These are phyloP conservation scores for Calonectria hawksworthii DNA, from an alignment of 2,329 filamentous ascomycete genomes.

Conservation along the genomic window DNA sequence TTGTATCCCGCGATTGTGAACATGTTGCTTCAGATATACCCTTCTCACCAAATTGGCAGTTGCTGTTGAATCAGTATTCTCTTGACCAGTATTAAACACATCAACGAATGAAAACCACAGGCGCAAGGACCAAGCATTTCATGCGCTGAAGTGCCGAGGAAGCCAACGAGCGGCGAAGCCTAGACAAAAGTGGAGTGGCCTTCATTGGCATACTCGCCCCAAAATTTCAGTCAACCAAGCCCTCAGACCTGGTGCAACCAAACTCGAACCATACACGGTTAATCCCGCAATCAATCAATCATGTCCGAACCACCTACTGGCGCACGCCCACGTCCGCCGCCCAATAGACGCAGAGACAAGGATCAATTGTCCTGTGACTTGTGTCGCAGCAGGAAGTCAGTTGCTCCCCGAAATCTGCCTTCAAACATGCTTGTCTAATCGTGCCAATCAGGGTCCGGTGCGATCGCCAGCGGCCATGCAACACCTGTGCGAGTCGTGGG, in stretches of 20 bases:
- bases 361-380: neutral
- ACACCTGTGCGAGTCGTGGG: neutral
- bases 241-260: neutral
- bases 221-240: neutral
- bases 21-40: neutral
- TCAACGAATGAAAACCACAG: neutral
- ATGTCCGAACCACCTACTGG: neutral
- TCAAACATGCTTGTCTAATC: neutral
- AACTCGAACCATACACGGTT: neutral
- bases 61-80: neutral
- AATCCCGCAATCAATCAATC: conserved; percentile 5
- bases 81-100: neutral
- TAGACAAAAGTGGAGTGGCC: neutral
- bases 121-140: neutral
- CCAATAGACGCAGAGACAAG: conserved; percentile 8
- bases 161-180: neutral
- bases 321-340: neutral
- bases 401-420: neutral
- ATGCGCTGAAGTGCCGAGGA: neutral
- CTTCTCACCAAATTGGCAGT: neutral
- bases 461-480: neutral
- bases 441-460: neutral
- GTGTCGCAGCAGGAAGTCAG: neutral
- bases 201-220: neutral
- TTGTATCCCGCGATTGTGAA: neutral